Evolutionary conservation across 768 basidiomycete genomes (phyloP), one percentile per base, ranked within the genome.

Genomic region (Kwoniella dejecticola): DNA sequence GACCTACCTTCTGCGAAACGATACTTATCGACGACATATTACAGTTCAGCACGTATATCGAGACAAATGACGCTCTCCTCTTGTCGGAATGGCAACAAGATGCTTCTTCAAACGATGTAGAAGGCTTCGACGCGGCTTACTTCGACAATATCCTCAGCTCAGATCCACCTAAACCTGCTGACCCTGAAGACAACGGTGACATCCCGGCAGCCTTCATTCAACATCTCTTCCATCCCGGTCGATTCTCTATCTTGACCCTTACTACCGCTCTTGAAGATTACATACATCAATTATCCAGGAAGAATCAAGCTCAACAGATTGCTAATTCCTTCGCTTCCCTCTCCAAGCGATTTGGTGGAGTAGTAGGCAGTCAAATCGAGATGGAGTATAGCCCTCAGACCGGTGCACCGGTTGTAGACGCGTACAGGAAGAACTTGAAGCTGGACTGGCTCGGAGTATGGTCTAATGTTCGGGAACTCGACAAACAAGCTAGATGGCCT

Each of bases 361-460:
- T 92, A 17, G 91, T 98, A 26, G 95, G 92, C 0, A 90, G 89
- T 70, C 88, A 89, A 0, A 88, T 97, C 50, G 83, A 82, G 56
- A 82, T 94, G 33, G 84, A 85, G 64, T 83, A 83, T 41, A 88
- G 90, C 71, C 83, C 87, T 0, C 86, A 88, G 62, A 92, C 90
- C 2, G 92, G 92, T 15, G 88, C 87, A 36, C 82, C 86, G 46
- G 86, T 88, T 65, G 83, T 91, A 72, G 85, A 86, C 45, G 87
- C 86, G 44, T 92, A 91, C 74, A 88, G 90, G 86, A 88, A 85
- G 68, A 86, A 88, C 0, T 79, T 96, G 69, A 93, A 90, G 77
- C 82, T 89, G 46, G 93, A 97, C 69, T 98, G 95, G 94, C 89
- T 97, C 72, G 92, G 94, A 2, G 94, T 97, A 71, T 86, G 94